Evolutionary conservation across 139 green algal genomes (phyloP), one percentile per base, ranked within the genome.

Genomic region (Edaphochlamys debaryana): DNA sequence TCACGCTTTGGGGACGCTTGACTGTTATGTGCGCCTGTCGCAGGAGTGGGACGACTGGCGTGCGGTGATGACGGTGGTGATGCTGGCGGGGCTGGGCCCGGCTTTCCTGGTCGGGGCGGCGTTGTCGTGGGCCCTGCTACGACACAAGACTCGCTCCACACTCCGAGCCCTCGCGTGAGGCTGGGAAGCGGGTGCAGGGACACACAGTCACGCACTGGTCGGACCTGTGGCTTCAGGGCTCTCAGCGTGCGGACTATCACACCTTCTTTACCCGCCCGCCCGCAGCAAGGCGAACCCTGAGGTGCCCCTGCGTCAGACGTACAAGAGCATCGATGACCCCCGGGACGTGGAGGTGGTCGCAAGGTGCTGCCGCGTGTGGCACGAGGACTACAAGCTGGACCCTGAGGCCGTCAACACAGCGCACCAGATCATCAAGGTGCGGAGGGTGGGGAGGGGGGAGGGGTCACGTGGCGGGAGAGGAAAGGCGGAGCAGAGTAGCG

Each of bases 271-370:
- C n/a, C n/a, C n/a, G n/a, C n/a, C n/a, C n/a, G 2, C 23, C 15
- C 56, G 25, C 76, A 82, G 76, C 38, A 73, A 66, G 15, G 45
- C 45, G 3, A 64, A 73, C 41, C 62, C 76, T 1, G 63, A 73
- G 0, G 13, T 62, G 19, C 36, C 38, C 15, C 52, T 78, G 8
- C 42, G 77, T 29, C 50, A 77, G 29, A 27, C 68, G 1, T 54
- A 23, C 36, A 20, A 41, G 1, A 62, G 54, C 27, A 22, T 76
- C 27, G 50, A 77, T 11, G 79, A 76, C 15, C 66, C 64, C 19
- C 52, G 79, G 2, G 79, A 84, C 29, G 79, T 76, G 5, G 79
- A 84, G 48, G 52, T 76, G 13, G 67, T 77, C 6, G 79, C 67
- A 13, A 45, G 62, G 32, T 82, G 41, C n/a, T 40, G 1, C 4